Conservation (phyloP, 2,329 filamentous ascomycete genomes). For the Scedosporium aurantiacum region DNA sequence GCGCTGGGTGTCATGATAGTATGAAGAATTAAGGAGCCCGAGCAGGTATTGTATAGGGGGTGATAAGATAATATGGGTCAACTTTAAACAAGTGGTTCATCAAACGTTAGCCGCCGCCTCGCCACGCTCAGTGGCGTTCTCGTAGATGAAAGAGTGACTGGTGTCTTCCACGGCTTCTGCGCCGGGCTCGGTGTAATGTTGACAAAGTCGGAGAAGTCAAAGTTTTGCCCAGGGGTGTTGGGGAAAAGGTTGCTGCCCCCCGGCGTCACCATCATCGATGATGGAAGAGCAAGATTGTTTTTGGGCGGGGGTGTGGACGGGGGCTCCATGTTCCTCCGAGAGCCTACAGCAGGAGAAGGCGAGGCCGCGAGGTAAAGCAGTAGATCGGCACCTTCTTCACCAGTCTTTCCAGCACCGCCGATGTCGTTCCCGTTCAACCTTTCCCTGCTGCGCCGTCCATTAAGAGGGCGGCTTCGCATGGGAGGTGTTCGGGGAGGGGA, state of each 20-base stretch:
- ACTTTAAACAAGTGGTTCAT: conserved; percentile 30
- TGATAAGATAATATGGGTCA: neutral
- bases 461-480: conserved; percentile 42
- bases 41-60: neutral
- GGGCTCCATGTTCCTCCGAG: conserved; percentile 49
- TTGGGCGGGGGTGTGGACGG: conserved; percentile 66
- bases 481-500: conserved; percentile 82
- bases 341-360: conserved; percentile 66
- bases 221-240: conserved; percentile 68
- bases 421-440: conserved; percentile 30
- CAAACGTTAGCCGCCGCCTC: conserved; percentile 72
- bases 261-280: conserved; percentile 82
- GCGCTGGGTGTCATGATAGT: neutral
- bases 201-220: conserved; percentile 95
- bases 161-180: conserved; percentile 81
- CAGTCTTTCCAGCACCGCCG: conserved; percentile 32
- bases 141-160: conserved; percentile 39
- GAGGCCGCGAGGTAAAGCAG: conserved; percentile 82
- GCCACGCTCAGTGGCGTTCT: conserved; percentile 55
- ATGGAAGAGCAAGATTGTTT: conserved; percentile 58
- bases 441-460: conserved; percentile 36
- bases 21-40: neutral
- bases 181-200: conserved; percentile 95
- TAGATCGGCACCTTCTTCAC: conserved; percentile 72
- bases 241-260: conserved; percentile 58